Percentiles rank a stretch among this genome's conserved stretches.
Evolutionary conservation across 2,329 filamentous ascomycete genomes (phyloP).

Genomic region (Nothophoma quercina): DNA sequence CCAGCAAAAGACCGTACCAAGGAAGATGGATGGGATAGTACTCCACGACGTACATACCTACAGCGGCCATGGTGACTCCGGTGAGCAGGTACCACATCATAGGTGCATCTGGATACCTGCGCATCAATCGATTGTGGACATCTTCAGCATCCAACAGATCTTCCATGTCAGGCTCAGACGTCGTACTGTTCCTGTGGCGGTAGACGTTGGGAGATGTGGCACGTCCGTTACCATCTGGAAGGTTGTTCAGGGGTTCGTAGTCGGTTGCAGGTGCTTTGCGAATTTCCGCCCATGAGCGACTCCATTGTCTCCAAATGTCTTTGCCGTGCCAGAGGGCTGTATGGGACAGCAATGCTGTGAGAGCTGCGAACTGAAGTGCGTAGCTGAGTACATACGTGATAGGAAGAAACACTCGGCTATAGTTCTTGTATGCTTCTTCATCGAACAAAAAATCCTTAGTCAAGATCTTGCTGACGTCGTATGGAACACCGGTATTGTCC

Average conservation of each 20-base stretch:
- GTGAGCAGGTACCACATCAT: slow-evolving; percentile 82
- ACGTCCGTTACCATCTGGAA: slow-evolving; percentile 44
- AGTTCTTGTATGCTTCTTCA: slow-evolving; percentile 75
- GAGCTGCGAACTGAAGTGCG: slow-evolving; percentile 82
- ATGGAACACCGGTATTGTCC: slow-evolving; percentile 81
- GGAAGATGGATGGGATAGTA: slow-evolving; percentile 80
- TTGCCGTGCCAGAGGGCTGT: slow-evolving; percentile 84
- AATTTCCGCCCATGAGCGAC: slow-evolving; percentile 70
- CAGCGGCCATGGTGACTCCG: slow-evolving; percentile 76
- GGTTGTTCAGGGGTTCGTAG: slow-evolving; percentile 46
- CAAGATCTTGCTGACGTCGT: slow-evolving; percentile 82
- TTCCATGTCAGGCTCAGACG: slow-evolving; percentile 51
- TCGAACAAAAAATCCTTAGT: slow-evolving; percentile 82
- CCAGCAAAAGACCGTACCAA: slow-evolving; percentile 84
- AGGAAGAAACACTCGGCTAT: slow-evolving; percentile 83
- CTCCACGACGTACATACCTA: slow-evolving; percentile 85
- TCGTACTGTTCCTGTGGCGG: slow-evolving; percentile 38
- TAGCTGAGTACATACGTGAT: slow-evolving; percentile 90
- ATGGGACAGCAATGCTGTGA: slow-evolving; percentile 81
- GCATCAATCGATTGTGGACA: slow-evolving; percentile 85
- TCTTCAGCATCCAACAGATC: slow-evolving; percentile 75
- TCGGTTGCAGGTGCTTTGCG: slow-evolving; percentile 44
- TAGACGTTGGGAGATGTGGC: slow-evolving; percentile 29
- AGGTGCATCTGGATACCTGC: slow-evolving; percentile 80
- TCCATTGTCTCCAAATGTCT: slow-evolving; percentile 82